These are phyloP conservation scores for Boletus coccyginus DNA, from an alignment of 768 basidiomycete species.

Conservation along the genomic window DNA sequence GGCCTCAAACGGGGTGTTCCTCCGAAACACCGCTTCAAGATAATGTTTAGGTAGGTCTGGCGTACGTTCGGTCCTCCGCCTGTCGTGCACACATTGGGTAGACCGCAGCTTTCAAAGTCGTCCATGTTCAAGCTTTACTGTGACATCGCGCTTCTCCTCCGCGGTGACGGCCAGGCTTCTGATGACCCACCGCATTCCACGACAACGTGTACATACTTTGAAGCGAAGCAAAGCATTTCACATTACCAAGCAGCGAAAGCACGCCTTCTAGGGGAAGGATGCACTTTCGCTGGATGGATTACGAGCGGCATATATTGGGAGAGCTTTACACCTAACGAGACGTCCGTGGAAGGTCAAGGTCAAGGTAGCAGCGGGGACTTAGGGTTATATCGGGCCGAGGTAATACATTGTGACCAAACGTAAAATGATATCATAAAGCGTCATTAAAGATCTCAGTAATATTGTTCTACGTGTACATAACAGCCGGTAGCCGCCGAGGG, in stretches of 20 bases:
- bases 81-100: constrained; percentile 19
- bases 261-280: constrained; percentile 40
- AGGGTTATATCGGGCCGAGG: background rate
- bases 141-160: constrained; percentile 19
- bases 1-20: constrained; percentile 77
- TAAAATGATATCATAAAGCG: constrained; percentile 14
- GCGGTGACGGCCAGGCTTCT: background rate
- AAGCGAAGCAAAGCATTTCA: constrained; percentile 39
- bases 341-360: too few relatives aligned
- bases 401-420: constrained; percentile 10
- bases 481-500: background rate
- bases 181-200: constrained; percentile 14
- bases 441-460: constrained; percentile 10
- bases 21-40: constrained; percentile 61
- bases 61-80: background rate
- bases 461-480: constrained; percentile 6
- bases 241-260: constrained; percentile 54
- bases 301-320: constrained; percentile 53
- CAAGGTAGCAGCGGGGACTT: background rate
- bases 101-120: constrained; percentile 53
- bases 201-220: constrained; percentile 40
- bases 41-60: constrained; percentile 57
- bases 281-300: constrained; percentile 65
- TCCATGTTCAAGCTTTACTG: constrained; percentile 50
- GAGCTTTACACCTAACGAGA: constrained; percentile 37